Conservation (phyloP, 2,329 filamentous ascomycete genomes). For the Botryosphaeria dothidea region DNA sequence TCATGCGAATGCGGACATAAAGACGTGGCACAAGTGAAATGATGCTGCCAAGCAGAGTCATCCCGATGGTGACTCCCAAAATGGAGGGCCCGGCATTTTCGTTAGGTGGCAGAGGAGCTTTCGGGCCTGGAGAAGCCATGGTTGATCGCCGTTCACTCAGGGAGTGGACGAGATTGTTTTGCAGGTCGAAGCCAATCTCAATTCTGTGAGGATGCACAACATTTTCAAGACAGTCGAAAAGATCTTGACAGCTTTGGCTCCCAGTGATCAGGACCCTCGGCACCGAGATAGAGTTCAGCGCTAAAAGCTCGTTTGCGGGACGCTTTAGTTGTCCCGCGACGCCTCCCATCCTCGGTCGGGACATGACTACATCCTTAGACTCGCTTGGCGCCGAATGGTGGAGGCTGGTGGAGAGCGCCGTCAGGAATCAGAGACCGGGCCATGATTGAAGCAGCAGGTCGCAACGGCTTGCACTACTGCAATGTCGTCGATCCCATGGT, state of each 20-base stretch:
- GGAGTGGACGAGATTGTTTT: neutral
- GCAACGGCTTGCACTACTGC: neutral
- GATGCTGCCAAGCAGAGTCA: slow-evolving; percentile 41
- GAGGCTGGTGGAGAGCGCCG: neutral
- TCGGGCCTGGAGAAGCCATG: neutral
- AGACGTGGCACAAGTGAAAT: slow-evolving; percentile 44
- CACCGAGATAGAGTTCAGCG: neutral
- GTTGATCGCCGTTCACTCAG: too few relatives aligned
- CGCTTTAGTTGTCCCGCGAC: neutral
- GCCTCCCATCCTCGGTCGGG: neutral
- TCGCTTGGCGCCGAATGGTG: neutral
- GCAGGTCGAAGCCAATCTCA: neutral
- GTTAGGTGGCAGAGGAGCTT: slow-evolving; percentile 27
- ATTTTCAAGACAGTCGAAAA: neutral
- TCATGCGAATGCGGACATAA: slow-evolving; percentile 52
- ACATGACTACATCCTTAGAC: neutral
- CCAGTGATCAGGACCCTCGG: neutral
- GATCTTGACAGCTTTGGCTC: neutral
- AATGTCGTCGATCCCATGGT: neutral
- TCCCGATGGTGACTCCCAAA: slow-evolving; percentile 42
- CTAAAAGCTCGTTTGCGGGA: neutral
- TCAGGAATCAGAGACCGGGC: neutral
- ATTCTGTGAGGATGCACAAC: neutral
- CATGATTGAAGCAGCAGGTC: neutral
- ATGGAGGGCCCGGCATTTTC: slow-evolving; percentile 42